Base-by-base conservation (phyloP, 2,329 filamentous ascomycete species). In the Tolypocladium tundrense region DNA sequence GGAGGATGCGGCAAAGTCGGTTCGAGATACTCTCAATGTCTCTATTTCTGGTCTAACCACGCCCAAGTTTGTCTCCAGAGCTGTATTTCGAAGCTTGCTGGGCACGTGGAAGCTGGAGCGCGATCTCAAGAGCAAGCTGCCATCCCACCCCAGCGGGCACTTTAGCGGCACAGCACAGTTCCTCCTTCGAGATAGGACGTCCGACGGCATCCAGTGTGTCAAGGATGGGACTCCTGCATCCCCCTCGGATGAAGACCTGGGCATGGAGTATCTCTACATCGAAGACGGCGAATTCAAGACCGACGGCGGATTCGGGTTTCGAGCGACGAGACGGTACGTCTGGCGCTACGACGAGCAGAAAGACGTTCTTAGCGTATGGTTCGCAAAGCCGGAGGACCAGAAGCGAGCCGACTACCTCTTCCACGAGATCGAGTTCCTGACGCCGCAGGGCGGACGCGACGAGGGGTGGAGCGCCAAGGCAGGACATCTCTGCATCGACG, bases 291-390 rank as follows among this genome's bases (percentile, higher is more conserved):
- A 80, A 5, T 88, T 90, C 66, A 79, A 72, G 31, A 83, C 84
- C 5, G 73, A 78, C 1, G 77, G 75, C 35, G 82, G 82, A 0
- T 72, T 84, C 53, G 72, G 74, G 0, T 87, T 89, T 70, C 77
- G 75, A 19, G 86, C 85, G 0, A 84, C 78, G 13, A 75, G 85
- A 27, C 80, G 88, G 13, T 92, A 92, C 65, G 77, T 90, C 1
- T 91, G 88, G 77, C 81, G 88, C 0, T 91, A 91, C 65, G 76
- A 83, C 51, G 84, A 87, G 61, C 64, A 58, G 11, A 73, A 66
- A 1, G 87, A 91, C 64, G 70, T 69, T 35, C 73, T 92, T 27
- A 88, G 83, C 60, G 84, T 88, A 1, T 92, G 88, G 88, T 91
- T 91, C 64, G 84, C 84, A 43, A 84, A 85, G 61, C 77, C 80